Conservation (phyloP, 106 monocot species). For the Dactylorhiza incarnata region DNA sequence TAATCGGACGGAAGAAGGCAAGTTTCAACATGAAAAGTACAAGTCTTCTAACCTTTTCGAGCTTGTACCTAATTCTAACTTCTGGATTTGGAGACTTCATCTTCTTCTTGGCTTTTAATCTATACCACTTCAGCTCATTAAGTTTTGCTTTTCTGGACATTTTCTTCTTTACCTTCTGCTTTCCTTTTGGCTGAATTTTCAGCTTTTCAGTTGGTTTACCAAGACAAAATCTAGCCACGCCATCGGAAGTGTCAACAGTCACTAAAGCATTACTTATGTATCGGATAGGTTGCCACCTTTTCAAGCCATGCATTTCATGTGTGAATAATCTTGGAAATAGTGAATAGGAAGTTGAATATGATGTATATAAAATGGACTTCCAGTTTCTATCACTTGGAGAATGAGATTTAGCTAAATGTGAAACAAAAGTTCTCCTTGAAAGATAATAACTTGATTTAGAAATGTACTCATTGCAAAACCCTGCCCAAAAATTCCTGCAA, state of each 20-base stretch:
- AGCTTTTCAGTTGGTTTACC: conserved; percentile 19
- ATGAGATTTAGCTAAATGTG: conserved; percentile 12
- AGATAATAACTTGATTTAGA: background rate
- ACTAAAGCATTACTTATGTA: conserved; percentile 42
- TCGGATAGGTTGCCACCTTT: conserved; percentile 19
- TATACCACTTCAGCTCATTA: conserved; percentile 79
- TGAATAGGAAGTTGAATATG: conserved; percentile 5
- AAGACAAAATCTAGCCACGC: conserved; percentile 51
- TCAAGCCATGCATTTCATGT: conserved; percentile 1
- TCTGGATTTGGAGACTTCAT: conserved; percentile 92
- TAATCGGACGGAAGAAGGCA: background rate
- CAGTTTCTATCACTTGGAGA: background rate
- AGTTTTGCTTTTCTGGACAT: conserved; percentile 75
- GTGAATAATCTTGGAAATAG: background rate
- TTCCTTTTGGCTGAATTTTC: conserved; percentile 19
- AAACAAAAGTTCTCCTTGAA: background rate
- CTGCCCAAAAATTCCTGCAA: conserved; percentile 21
- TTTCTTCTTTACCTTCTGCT: conserved; percentile 27
- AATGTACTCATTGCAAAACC: conserved; percentile 5
- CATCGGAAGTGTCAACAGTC: conserved; percentile 37
- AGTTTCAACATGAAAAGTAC: background rate
- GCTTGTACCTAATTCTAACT: conserved; percentile 89
- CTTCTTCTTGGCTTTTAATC: conserved; percentile 88
- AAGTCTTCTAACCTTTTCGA: conserved; percentile 52
- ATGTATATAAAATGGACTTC: conserved; percentile 1